Base-by-base conservation (phyloP, 2,329 filamentous ascomycete genomes). In the Hypoxylon sp. region DNA sequence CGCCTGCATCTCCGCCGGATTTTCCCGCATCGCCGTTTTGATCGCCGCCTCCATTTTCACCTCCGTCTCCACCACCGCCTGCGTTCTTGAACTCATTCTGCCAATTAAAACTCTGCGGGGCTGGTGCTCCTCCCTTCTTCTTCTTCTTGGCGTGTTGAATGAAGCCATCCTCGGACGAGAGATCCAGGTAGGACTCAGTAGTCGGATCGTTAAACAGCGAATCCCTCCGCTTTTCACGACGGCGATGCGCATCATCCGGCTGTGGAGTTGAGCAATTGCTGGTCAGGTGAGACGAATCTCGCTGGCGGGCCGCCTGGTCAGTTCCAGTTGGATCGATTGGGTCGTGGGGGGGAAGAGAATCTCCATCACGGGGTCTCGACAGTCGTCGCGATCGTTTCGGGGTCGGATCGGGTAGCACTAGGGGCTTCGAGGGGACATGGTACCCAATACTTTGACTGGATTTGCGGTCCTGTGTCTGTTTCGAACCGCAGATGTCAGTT, bases 61-160 rank as follows among this genome's bases (percentile, higher is more conserved):
- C 70, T 28, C 70, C 74, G 16, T 64, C 72, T 33, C 75, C 77
- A n/a, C 71, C 75, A 38, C 66, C 73, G 42, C 75, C 78, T 12
- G 78, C 77, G 40, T 78, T 77, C 54, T 78, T 81, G 26, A 74
- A 72, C 18, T 76, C 75, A 16, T 73, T 70, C 61, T 68, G 65
- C 57, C 65, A 64, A 45, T 68, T 65, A 33, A 67, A 57, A 30
- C 63, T n/a, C 64, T 48, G 58, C 26, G 36, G 6, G 12, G 49
- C 8, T n/a, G 26, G 32, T 11, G 11, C 18, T 14, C 28, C 18
- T n/a, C 28, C 22, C 18, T 42, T 22, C 46, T 71, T 72, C 76
- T 84, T 88, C 75, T 85, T 86, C 69, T 85, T 83, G 2, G 79
- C 83, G 36, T 81, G 83, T 72, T 89, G 83, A 53, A 81, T 80